Conservation (phyloP, 1,139 yeast species). For the Suhomyces anneliseae region DNA sequence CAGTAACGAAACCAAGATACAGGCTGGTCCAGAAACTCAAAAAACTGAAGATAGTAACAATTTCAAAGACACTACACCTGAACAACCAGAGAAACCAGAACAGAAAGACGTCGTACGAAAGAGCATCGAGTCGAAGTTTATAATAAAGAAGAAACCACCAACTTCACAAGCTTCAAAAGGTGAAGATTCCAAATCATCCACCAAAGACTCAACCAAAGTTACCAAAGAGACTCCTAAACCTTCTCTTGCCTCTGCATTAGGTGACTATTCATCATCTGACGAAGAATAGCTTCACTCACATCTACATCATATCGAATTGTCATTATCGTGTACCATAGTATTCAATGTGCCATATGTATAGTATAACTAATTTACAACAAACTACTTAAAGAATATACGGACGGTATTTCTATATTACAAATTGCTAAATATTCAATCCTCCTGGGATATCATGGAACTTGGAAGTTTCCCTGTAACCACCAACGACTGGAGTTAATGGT, state of each 20-base stretch:
- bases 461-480: too few relatives aligned
- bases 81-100: not conserved
- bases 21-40: constrained; percentile 8
- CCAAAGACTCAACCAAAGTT: not conserved
- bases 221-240: not conserved
- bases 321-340: too few relatives aligned
- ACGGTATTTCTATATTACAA: not conserved
- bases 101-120: not conserved
- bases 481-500: too few relatives aligned
- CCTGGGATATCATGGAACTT: not conserved
- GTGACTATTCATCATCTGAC: constrained; percentile 9
- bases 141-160: not conserved
- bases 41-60: constrained; percentile 5
- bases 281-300: constrained; percentile 3
- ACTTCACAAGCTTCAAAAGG: not conserved
- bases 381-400: too few relatives aligned
- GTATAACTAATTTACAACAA: too few relatives aligned
- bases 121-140: not conserved
- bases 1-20: constrained; percentile 4
- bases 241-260: constrained; percentile 5
- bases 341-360: too few relatives aligned
- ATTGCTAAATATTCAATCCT: not conserved
- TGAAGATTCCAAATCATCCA: too few relatives aligned
- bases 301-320: not conserved
- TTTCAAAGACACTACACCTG: not conserved